Evolutionary conservation across 202 grass and related monocot species (phyloP), one percentile per base, ranked within the genome.

Genomic region (Schoenoplectus tabernaemontani): DNA sequence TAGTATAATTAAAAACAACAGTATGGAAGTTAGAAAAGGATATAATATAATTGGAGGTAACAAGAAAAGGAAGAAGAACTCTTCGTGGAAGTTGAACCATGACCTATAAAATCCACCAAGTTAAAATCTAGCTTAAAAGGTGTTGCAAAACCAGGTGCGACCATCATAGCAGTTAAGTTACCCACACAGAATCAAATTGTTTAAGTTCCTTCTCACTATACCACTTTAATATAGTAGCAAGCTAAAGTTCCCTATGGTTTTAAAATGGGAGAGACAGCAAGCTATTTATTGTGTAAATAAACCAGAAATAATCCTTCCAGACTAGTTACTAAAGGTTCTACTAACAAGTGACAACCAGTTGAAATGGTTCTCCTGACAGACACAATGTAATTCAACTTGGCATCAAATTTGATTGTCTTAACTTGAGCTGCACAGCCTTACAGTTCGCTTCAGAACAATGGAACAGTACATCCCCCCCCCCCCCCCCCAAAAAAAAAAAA

Each of bases 11-110:
- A 81, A 46, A 23, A 57, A n/a, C 41, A 62, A 76, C 38, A 7
- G 39, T 69, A 74, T 17, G 51, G 81, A 67, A 76, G 32, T 47
- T 75, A 54, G 20, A 89, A 84, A 90, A 92, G 95, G 95, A 98
- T 98, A 98, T 98, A 98, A 98, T 98, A 98, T 98, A 82, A 98
- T 98, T 2, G 95, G 95, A 63, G 95, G 95, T 64, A 98, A 82
- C 64, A 98, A 89, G 89, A 98, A 98, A 72, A 98, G 83, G 89
- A 98, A 98, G 85, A 98, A 98, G 72, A 98, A 98, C 78, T 98
- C 95, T 80, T 98, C 95, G 66, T 98, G 95, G 60, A 98, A 98
- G 82, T 98, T 98, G 88, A 98, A 98, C 95, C 95, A 98, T 11
- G 86, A 85, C 91, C 95, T 98, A 77, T 20, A 57, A 47, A 83